Percentiles rank a stretch among this genome's conserved stretches.
phyloP scores from a whole-genome alignment of 2,329 filamentous ascomycete genomes.

The Neonectria punicea region DNA sequence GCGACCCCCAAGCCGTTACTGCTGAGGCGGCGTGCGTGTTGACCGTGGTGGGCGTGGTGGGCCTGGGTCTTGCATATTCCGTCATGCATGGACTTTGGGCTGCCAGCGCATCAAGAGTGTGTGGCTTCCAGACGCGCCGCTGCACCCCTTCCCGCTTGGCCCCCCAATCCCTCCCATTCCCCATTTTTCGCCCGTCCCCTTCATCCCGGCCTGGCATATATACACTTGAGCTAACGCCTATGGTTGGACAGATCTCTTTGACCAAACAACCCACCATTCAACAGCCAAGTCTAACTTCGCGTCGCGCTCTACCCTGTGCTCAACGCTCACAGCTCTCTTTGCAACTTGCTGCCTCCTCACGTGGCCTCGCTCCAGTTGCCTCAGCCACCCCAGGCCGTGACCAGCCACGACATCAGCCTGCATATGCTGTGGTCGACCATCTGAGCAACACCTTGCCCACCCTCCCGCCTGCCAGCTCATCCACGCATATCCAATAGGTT shows the following conservation, averaged over 20 bases:
- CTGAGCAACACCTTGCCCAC: slow-evolving; percentile 59
- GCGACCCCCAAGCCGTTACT: slow-evolving; percentile 19
- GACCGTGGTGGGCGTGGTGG: slow-evolving; percentile 34
- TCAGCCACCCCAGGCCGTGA: slow-evolving; percentile 46
- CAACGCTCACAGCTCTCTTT: slow-evolving; percentile 16
- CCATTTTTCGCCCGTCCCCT: slow-evolving; percentile 38
- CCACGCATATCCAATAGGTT: slow-evolving; percentile 69
- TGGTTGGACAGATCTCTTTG: slow-evolving; percentile 49
- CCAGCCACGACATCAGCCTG: slow-evolving; percentile 63
- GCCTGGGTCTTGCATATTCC: slow-evolving; percentile 61
- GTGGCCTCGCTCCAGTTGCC: slow-evolving; percentile 53
- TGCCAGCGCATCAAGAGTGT: slow-evolving; percentile 53
- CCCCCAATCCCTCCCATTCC: slow-evolving; percentile 37
- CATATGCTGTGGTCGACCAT: slow-evolving; percentile 68
- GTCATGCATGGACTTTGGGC: slow-evolving; percentile 63
- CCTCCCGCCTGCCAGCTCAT: slow-evolving; percentile 67
- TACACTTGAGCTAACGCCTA: slow-evolving; percentile 48
- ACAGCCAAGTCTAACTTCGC: slow-evolving; percentile 37
- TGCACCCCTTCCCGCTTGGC: slow-evolving; percentile 40
- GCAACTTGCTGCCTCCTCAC: slow-evolving; percentile 47
- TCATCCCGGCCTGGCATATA: slow-evolving; percentile 44
- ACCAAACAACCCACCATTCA: slow-evolving; percentile 41
- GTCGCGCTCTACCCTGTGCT: slow-evolving; percentile 33
- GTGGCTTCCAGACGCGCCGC: slow-evolving; percentile 43
- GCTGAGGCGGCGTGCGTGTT: slow-evolving; percentile 31